Evolutionary conservation across 2,329 filamentous ascomycete species (phyloP).

Genomic region (Lasiodiplodia gonubiensis): DNA sequence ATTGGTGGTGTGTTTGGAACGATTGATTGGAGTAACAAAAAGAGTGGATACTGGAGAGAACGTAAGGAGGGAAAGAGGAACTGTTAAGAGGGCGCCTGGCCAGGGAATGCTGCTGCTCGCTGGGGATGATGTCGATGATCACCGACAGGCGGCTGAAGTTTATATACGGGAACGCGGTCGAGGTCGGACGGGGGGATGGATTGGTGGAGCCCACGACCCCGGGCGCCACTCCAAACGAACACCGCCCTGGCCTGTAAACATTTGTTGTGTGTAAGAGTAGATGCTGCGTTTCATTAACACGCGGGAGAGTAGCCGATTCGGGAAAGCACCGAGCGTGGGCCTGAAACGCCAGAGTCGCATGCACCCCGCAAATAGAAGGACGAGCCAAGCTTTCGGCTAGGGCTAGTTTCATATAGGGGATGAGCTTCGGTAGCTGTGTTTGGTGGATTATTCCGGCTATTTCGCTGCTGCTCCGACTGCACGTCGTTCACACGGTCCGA

Average conservation of each 20-base stretch:
- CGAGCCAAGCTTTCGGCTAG: slow-evolving; percentile 21
- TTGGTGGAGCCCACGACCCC: neutral
- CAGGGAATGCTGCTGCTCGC: slow-evolving; percentile 8
- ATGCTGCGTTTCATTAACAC: neutral
- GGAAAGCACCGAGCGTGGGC: slow-evolving; percentile 1
- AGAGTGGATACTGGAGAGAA: slow-evolving; percentile 5
- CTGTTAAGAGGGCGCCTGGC: slow-evolving; percentile 14
- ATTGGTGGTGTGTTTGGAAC: neutral
- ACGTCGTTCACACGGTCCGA: neutral
- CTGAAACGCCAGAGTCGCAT: slow-evolving; percentile 17
- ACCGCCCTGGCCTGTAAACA: neutral
- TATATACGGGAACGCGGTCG: slow-evolving; percentile 3
- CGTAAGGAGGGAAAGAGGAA: neutral
- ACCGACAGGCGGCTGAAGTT: slow-evolving; percentile 1
- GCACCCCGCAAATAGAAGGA: slow-evolving; percentile 1
- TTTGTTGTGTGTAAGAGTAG: neutral
- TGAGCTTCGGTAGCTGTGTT: slow-evolving; percentile 12
- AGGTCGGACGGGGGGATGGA: neutral
- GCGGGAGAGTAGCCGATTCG: neutral
- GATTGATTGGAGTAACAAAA: neutral
- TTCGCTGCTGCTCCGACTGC: neutral
- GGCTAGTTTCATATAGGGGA: slow-evolving; percentile 19
- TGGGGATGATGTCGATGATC: slow-evolving; percentile 6
- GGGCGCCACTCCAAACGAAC: neutral
- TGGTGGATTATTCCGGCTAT: slow-evolving; percentile 9